Evolutionary conservation across 805 yeast genomes (phyloP), one percentile per base, ranked within the genome.

Genomic region (Starmerella etchellsii): DNA sequence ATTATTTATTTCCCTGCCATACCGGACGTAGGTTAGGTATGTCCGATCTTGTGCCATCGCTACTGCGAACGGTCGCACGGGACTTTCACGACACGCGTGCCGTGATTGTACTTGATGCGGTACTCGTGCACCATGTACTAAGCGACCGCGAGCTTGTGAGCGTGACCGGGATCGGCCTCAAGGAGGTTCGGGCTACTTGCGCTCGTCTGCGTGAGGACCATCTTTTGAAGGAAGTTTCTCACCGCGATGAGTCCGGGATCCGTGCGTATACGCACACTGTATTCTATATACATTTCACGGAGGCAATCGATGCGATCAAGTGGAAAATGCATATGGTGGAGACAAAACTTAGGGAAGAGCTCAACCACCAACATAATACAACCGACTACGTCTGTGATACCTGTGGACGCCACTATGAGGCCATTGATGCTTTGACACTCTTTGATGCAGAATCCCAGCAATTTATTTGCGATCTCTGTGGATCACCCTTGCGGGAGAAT

Each of bases 261-360:
- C 68, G 95, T 47, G 72, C 79, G 41, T 75, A 77, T 35, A 71
- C 78, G 21, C 71, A 87, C 52, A 80, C 88, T 2, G 84, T 84
- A 54, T 91, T 79, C 62, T 91, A 73, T 59, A 78, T 88, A 40
- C 95, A 84, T 56, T 75, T 73, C 57, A 83, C 95, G 2, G 94
- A 85, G 59, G 94, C 97, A 0, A 82, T 91, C 31, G 98, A 91
- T 62, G 76, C 95, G 3, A 76, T 91, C 57, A 91, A 91, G 61
- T 91, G 97, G 97, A 85, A 87, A 56, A 81, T 88, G 44, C 95
- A 88, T 58, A 74, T 81, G 35, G 70, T 91, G 22, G 96, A 83
- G 13, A 78, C 78, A 51, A 59, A 69, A 40, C 68, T 87, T 41
- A 83, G 83, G 55, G 82, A 80, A 48, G 94, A 85, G 54, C 71